These are phyloP conservation scores for Phytopythium litorale DNA, from an alignment of 352 stramenopile genomes.

Conservation along the genomic window DNA sequence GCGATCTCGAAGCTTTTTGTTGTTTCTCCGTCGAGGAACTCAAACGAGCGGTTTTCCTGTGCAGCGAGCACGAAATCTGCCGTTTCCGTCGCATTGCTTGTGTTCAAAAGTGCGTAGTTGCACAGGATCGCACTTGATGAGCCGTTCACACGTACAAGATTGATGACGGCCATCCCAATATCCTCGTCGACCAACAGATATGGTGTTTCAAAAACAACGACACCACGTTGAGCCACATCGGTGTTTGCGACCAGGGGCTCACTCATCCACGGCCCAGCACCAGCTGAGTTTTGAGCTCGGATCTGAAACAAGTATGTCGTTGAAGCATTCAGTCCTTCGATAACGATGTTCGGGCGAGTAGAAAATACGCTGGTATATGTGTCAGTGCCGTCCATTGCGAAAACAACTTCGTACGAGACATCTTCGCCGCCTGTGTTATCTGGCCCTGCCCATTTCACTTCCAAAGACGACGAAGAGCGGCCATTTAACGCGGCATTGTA, in stretches of 20 bases:
- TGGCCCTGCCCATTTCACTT: constrained; percentile 31
- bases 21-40: constrained; percentile 33
- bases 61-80: constrained; percentile 30
- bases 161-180: constrained; percentile 18
- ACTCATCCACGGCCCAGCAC: constrained; percentile 29
- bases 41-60: constrained; percentile 14
- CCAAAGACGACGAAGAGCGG: constrained; percentile 26
- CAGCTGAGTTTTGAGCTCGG: constrained; percentile 33
- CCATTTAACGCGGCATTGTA: constrained; percentile 23
- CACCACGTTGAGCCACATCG: constrained; percentile 40
- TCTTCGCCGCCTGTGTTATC: constrained; percentile 37
- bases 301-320: constrained; percentile 36
- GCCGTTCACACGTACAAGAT: constrained; percentile 44
- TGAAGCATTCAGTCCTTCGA: constrained; percentile 24
- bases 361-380: not conserved
- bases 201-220: constrained; percentile 17
- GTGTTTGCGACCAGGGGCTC: constrained; percentile 20
- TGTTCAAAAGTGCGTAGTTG: constrained; percentile 13
- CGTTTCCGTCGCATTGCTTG: constrained; percentile 20
- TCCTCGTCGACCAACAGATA: constrained; percentile 42
- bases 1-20: constrained; percentile 30
- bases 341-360: constrained; percentile 6
- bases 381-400: constrained; percentile 8
- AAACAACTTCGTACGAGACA: constrained; percentile 32
- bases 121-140: constrained; percentile 41